Base-by-base conservation (phyloP, 352 stramenopile species). In the Pythium myriotylum region DNA sequence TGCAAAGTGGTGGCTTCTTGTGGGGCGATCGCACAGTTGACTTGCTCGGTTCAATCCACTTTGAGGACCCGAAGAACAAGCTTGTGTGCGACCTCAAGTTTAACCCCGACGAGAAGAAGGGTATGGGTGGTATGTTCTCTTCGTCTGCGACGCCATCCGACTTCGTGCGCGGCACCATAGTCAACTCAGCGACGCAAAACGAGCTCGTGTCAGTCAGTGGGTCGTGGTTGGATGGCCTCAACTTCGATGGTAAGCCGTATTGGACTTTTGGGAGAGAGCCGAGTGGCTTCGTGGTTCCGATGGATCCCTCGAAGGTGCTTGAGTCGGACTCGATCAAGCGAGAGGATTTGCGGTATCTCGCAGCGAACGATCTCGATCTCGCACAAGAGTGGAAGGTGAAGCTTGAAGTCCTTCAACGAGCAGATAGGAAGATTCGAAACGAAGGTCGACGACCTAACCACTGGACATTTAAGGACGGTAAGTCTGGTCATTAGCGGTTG, bases 321-420 rank as follows among this genome's bases (percentile, higher is more conserved):
- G 46, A 59, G 42, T 94, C 86, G 0, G 86, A 94, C 73, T 90
- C 79, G 12, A 73, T 81, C 40, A 76, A 79, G 59, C 81, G 86
- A 26, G 81, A 94, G 24, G 86, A 94, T 61, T 68, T 90, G 40
- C 72, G 80, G 59, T 89, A 80, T 39, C 68, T 94, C 33, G 83
- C 74, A 20, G 61, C 64, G 19, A 75, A 85, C 45, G 83, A 94
- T 63, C 35, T 92, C 61, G 81, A 94, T 47, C 74, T 84, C 54
- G 86, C 86, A 20, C 86, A 94, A 62, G 86, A 94, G 54, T 92
- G 83, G 83, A 94, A 94, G 55, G 79, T 94, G 54, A 76, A 77
- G 39, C 72, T 94, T 10, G 86, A 94, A 59, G 81, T 92, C 22
- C 64, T 94, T 35, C 86, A 94, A 54, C 78, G 86, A 12, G 76